Evolutionary conservation across 2,329 filamentous ascomycete genomes (phyloP), one percentile per base, ranked within the genome.

Genomic region (Fusarium pseudocircinatum): DNA sequence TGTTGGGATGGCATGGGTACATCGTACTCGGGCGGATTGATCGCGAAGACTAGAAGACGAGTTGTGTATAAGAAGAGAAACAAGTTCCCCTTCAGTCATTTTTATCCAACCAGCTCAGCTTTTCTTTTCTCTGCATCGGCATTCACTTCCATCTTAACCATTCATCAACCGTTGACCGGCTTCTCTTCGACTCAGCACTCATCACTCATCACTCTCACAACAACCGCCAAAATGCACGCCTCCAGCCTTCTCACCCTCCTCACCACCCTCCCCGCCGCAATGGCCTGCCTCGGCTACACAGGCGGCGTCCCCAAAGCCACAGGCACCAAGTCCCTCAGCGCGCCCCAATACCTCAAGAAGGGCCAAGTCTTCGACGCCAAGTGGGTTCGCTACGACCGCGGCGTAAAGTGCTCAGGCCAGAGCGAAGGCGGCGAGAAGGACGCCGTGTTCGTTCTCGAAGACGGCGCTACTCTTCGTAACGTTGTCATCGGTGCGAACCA

Each of bases 401-500:
- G 83, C 24, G 79, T 80, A 43, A 79, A 78, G 54, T 87, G 85
- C 79, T 81, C 73, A 30, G 83, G 77, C 8, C 78, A 87, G 75
- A 72, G 71, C 14, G 85, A 87, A 76, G 85, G 85, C 57, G 80
- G 70, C 24, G 63, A 62, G n/a, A 64, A 63, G 6, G 76, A 87
- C 42, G 82, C 83, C 7, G 83, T 85, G 60, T 85, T 85, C 70
- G 75, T 83, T 50, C 80, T 85, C 32, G 77, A 81, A 42, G 71
- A 81, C 1, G 84, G 85, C 5, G 85, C 84, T 13, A 85, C 81
- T 6, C 79, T 86, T 39, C 81, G 78, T 42, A 86, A 86, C 67
- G 85, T 83, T 32, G 84, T 86, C 64, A 86, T 86, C 28, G 85
- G 85, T 47, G 77, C 79, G 28, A 78, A 85, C 74, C 84, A 86